phyloP scores from a whole-genome alignment of 345 rosid species.

The Rhizophora mangle region DNA sequence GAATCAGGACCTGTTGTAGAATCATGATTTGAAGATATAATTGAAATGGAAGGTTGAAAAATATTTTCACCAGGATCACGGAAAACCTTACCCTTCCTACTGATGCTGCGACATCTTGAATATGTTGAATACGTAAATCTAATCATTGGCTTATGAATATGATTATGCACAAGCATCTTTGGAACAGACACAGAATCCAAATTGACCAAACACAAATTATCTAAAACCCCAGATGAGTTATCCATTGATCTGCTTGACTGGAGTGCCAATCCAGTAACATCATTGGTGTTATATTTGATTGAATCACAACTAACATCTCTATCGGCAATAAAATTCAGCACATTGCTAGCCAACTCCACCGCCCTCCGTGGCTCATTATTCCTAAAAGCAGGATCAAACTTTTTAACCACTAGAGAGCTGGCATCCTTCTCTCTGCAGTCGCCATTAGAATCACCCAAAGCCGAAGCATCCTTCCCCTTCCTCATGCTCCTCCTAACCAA shows the following conservation, averaged over 20 bases:
- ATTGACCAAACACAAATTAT: conserved; percentile 17
- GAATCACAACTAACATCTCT: not conserved
- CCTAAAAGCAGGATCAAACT: conserved; percentile 24
- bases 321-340: conserved; percentile 13
- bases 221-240: conserved; percentile 32
- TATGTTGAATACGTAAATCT: conserved; percentile 3
- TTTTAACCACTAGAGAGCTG: conserved; percentile 16
- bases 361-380: conserved; percentile 15
- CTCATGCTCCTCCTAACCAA: not conserved
- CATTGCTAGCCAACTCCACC: not conserved
- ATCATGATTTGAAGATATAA: conserved; percentile 1
- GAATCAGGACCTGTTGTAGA: not conserved
- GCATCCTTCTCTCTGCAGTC: conserved; percentile 28
- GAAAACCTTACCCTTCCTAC: too few relatives aligned
- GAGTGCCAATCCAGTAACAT: conserved; percentile 32
- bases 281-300: not conserved
- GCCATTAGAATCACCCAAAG: conserved; percentile 22
- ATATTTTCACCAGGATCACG: not conserved
- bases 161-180: not conserved
- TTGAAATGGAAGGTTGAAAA: conserved; percentile 12
- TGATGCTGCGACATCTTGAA: not conserved
- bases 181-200: conserved; percentile 6
- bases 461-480: conserved; percentile 12
- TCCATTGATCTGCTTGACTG: conserved; percentile 34
- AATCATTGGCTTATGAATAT: not conserved